Conservation (phyloP, 2,329 filamentous ascomycete genomes). For the Cordyceps cicadae region DNA sequence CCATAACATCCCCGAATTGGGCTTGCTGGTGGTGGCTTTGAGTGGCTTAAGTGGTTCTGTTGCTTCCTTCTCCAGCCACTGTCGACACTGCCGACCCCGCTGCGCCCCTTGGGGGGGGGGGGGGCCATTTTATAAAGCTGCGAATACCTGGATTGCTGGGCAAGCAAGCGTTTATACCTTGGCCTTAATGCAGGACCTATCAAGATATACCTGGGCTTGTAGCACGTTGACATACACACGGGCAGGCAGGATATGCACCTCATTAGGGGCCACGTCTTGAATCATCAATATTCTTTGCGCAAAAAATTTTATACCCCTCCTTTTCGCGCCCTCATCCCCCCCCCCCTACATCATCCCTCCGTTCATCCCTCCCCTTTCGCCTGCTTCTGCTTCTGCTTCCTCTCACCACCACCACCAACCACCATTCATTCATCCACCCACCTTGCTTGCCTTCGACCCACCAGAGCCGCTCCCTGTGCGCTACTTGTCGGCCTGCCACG, state of each 20-base stretch:
- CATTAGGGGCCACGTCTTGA: neutral
- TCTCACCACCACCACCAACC: neutral
- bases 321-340: neutral
- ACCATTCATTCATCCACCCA: neutral
- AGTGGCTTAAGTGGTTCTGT: too few species aligned
- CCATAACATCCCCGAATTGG: too few species aligned
- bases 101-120: too few species aligned
- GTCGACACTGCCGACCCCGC: too few species aligned
- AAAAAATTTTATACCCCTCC: neutral
- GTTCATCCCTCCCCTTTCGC: neutral
- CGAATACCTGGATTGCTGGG: too few species aligned
- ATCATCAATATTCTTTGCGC: neutral
- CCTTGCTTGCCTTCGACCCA: neutral
- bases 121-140: too few species aligned
- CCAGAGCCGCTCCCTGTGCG: neutral
- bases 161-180: too few species aligned
- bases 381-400: neutral
- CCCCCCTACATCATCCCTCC: neutral
- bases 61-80: too few species aligned
- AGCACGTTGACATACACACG: too few species aligned
- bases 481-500: slow-evolving; percentile 4
- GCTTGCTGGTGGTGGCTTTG: too few species aligned
- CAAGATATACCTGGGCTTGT: too few species aligned
- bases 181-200: too few species aligned
- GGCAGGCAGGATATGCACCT: neutral